Conservation (phyloP, 768 basidiomycete genomes). For the Amanita fuliginea region DNA sequence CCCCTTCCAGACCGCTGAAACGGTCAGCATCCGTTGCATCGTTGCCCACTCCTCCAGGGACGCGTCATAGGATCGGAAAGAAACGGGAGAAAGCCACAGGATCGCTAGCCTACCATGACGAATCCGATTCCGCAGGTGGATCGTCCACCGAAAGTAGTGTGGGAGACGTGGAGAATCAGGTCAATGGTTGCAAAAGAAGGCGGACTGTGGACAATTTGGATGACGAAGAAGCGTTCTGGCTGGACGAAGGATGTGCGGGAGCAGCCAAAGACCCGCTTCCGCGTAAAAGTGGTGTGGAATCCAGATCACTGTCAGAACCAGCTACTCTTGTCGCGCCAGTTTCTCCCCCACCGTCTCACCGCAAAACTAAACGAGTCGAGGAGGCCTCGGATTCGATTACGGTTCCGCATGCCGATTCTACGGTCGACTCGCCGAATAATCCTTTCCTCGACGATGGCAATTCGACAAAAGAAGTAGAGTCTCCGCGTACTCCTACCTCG, state of each 20-base stretch:
- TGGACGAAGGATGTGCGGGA: conserved; percentile 21
- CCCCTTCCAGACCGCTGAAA: conserved; percentile 33
- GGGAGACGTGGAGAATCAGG: conserved; percentile 21
- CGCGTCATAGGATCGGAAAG: conserved; percentile 34
- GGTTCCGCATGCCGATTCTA: not conserved
- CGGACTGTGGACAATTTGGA: conserved; percentile 21
- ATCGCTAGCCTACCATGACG: conserved; percentile 29
- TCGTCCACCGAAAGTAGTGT: conserved; percentile 10
- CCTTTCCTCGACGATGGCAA: conserved; percentile 47
- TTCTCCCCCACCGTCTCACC: conserved; percentile 59
- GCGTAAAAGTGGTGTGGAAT: not conserved
- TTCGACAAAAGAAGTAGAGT: conserved; percentile 19
- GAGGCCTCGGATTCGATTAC: not conserved
- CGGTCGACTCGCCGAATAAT: conserved; percentile 52
- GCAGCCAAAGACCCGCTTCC: not conserved
- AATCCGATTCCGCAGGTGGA: conserved; percentile 27
- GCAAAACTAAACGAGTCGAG: conserved; percentile 12
- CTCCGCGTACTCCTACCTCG: conserved; percentile 26
- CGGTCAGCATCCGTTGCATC: conserved; percentile 55
- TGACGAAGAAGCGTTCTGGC: conserved; percentile 45
- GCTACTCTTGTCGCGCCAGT: conserved; percentile 30
- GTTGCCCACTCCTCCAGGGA: conserved; percentile 57
- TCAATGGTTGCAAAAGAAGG: conserved; percentile 25
- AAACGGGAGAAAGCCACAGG: conserved; percentile 26
- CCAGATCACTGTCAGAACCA: not conserved